phyloP scores from a whole-genome alignment of 768 basidiomycete genomes.

The Mycena rebaudengoi region DNA sequence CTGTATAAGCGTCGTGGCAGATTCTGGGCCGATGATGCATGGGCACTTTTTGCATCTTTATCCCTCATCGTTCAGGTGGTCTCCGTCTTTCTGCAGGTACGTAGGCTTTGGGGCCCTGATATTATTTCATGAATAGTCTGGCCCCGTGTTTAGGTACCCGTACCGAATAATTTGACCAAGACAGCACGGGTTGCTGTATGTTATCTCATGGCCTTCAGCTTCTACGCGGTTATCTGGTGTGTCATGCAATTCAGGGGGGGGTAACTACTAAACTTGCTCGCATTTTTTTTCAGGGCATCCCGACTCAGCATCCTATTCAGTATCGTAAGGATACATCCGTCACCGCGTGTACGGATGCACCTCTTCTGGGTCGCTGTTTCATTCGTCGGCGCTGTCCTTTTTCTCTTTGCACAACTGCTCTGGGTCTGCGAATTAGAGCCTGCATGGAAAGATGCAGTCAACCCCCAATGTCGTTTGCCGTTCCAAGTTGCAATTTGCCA shows the following conservation, averaged over 20 bases:
- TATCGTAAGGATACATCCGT: conserved; percentile 60
- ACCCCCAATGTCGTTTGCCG: conserved; percentile 53
- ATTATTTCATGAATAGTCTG: background rate
- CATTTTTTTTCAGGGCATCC: conserved; percentile 46
- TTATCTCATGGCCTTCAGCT: conserved; percentile 46
- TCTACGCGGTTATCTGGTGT: conserved; percentile 51
- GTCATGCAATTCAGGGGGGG: conserved; percentile 1
- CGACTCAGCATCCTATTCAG: conserved; percentile 64
- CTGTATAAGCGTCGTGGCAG: conserved; percentile 1
- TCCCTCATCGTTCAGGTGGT: conserved; percentile 1
- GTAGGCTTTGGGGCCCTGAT: background rate
- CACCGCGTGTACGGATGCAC: conserved; percentile 31
- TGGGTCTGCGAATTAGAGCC: conserved; percentile 51
- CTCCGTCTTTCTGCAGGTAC: conserved; percentile 11
- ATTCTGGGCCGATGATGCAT: conserved; percentile 4
- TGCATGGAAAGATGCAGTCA: conserved; percentile 46
- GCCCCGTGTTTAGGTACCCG: conserved; percentile 4
- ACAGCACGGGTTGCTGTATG: conserved; percentile 32
- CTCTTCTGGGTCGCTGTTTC: conserved; percentile 41
- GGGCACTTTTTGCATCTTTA: conserved; percentile 6
- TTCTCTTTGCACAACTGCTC: conserved; percentile 55
- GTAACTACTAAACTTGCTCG: background rate
- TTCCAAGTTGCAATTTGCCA: conserved; percentile 60
- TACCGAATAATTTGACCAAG: conserved; percentile 10
- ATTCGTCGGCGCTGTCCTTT: conserved; percentile 37